Evolutionary conservation across 805 yeast genomes (phyloP).

Genomic region (Ogataea allantospora): DNA sequence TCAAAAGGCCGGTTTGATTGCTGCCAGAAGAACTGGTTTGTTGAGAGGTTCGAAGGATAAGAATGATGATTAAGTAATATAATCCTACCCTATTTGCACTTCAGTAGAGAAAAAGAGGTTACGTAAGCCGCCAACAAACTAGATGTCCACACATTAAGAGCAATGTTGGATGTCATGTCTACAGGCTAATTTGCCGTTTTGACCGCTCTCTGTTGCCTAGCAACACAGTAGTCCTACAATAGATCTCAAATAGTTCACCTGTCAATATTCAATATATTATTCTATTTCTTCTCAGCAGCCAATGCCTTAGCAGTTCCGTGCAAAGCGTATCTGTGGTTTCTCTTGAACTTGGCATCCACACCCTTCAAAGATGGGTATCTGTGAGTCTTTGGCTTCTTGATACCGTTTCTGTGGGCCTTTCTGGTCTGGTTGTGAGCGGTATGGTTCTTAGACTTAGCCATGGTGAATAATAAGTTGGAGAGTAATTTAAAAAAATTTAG

Average conservation of each 20-base stretch:
- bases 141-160: not conserved
- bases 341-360: slow-evolving; percentile 98
- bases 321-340: slow-evolving; percentile 99
- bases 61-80: slow-evolving; percentile 30
- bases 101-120: not conserved
- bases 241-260: no score
- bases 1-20: slow-evolving; percentile 99
- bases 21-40: slow-evolving; percentile 99
- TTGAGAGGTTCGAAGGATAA: slow-evolving; percentile 95
- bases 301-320: slow-evolving; percentile 96
- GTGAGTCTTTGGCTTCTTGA: slow-evolving; percentile 98
- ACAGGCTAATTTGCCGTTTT: no score
- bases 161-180: not conserved
- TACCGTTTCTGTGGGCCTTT: slow-evolving; percentile 99
- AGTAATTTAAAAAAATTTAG: slow-evolving; percentile 6
- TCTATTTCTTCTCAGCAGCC: slow-evolving; percentile 58
- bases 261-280: not conserved
- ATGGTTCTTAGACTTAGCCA: slow-evolving; percentile 99
- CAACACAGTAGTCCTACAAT: not conserved
- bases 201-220: not conserved
- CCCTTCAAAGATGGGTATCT: slow-evolving; percentile 98
- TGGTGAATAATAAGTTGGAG: slow-evolving; percentile 39
- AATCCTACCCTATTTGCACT: no score
- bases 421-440: slow-evolving; percentile 99
- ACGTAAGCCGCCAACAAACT: not conserved